Base-by-base conservation (phyloP, 179 eudicot genomes). In the Beta corolliflora region DNA sequence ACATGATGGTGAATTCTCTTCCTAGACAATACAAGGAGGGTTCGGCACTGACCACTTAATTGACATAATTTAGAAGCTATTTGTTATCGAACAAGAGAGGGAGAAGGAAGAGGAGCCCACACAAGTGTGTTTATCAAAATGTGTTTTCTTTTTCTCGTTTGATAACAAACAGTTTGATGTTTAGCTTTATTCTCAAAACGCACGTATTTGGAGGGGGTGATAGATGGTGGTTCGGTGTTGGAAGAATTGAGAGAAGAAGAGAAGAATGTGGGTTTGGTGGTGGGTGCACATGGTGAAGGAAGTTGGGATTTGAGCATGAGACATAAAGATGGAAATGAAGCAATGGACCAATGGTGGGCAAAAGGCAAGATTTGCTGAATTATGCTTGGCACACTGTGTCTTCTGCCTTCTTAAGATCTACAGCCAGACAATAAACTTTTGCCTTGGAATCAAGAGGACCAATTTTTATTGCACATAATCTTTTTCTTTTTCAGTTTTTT, bases 381-480 rank as follows among this genome's bases (percentile, higher is more conserved):
- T 54, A 41, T 52, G 25, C 58, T 75, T 67, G 46, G 50, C 52
- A 70, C 53, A 45, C 12, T 48, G 54, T 46, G 75, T 21, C 58
- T 7, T 48, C 19, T 23, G 61, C 23, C 69, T 59, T 77, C 23
- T 71, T 79, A 70, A 71, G 82, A 79, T 79, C 71, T 72, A 46
- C 70, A 14, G 16, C 25, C 21, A 68, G 75, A 64, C 61, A 21
- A 56, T 3, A 59, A 46, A 76, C 60, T 48, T 59, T 55, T 44
- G 58, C 46, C 41, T 46, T 52, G 48, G 59, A 29, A 14, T 52
- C 23, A 55, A 61, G 78, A 58, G 64, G 76, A 54, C 29, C 29
- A 21, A 64, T 64, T 58, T 58, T 59, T 67, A 16, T 66, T 84
- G 79, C 78, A 84, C 79, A 84, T 84, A 81, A 9, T 41, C 13